Evolutionary conservation across 2,329 filamentous ascomycete genomes (phyloP), one percentile per base, ranked within the genome.

Genomic region (Talaromyces amestolkiae): DNA sequence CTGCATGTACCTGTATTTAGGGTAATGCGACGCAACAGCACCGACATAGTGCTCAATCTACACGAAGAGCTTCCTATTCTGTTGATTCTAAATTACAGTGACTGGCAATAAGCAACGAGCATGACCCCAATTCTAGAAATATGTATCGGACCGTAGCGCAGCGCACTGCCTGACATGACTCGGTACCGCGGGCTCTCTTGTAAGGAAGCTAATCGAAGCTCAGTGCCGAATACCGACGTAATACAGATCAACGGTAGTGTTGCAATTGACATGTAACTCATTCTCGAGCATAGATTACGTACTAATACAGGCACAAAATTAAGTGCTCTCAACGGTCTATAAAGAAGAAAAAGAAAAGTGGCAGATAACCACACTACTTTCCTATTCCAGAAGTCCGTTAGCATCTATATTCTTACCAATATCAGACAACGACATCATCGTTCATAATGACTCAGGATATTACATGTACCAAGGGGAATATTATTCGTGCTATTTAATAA

Each of bases 121-220:
- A 24, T 9, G 49, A 33, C 15, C 33, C 33, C 10, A 56, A 24
- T 56, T 56, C 53, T 56, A 39, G 53, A 56, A 54, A 24, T 22
- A 56, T 56, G 33, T 56, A 37, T 39, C 33, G 53, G 31, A 39
- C 53, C 53, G 53, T 31, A 39, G 17, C 15, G 19, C 53, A 37
- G 10, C 33, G 53, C 33, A 56, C 39, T 56, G 53, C 53, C 53
- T 56, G 53, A 39, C 53, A 56, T 56, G 53, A 10, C 33, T 22
- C 15, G 31, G n/a, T 19, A 33, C 27, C 35, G 45, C 45, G 45
- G 24, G 3, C 45, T 3, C 4, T 47, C 4, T 13, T 47, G 22
- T 8, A 22, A 11, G 35, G 9, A 33, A 24, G 27, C 27, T 31
- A 19, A 5, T 33, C 27, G 27, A 35, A 15, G 19, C 19, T 22